phyloP scores from a whole-genome alignment of 768 basidiomycete species.

The Boletus rubroflammeus region DNA sequence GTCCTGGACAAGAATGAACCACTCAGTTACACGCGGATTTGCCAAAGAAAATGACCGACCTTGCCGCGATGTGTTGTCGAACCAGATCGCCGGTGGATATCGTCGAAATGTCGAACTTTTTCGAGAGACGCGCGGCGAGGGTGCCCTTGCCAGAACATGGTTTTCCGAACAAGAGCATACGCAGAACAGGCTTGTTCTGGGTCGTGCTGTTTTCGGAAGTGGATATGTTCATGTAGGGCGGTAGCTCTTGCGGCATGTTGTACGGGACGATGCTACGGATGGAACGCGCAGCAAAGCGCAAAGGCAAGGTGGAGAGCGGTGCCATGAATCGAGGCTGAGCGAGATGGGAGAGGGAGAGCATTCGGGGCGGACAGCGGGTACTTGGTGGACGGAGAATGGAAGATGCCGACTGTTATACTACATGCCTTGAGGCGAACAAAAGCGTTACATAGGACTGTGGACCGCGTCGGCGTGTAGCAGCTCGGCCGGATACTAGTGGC shows the following conservation, averaged over 20 bases:
- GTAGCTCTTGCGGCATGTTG: constrained; percentile 37
- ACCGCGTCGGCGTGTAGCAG: background rate
- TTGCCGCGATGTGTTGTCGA: constrained; percentile 72
- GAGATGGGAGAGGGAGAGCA: background rate
- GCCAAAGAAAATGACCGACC: constrained; percentile 31
- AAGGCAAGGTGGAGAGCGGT: background rate
- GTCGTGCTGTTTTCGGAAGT: constrained; percentile 20
- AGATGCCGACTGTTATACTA: constrained; percentile 6
- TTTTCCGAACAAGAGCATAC: constrained; percentile 55
- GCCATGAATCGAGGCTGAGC: background rate
- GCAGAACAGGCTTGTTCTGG: constrained; percentile 28
- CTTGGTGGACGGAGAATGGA: background rate
- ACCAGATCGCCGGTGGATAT: constrained; percentile 84
- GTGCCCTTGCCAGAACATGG: constrained; percentile 82
- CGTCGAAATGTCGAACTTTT: constrained; percentile 69
- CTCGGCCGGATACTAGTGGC: background rate
- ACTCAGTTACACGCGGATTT: background rate
- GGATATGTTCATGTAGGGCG: constrained; percentile 45
- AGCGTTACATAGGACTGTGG: background rate
- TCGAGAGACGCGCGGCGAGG: constrained; percentile 62
- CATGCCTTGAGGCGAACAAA: constrained; percentile 27
- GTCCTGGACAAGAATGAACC: constrained; percentile 40
- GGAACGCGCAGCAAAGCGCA: constrained; percentile 9
- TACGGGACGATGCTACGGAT: constrained; percentile 21
- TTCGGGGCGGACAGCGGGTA: background rate